Base-by-base conservation (phyloP, 306 rosid genomes). In the Lablab purpureus region DNA sequence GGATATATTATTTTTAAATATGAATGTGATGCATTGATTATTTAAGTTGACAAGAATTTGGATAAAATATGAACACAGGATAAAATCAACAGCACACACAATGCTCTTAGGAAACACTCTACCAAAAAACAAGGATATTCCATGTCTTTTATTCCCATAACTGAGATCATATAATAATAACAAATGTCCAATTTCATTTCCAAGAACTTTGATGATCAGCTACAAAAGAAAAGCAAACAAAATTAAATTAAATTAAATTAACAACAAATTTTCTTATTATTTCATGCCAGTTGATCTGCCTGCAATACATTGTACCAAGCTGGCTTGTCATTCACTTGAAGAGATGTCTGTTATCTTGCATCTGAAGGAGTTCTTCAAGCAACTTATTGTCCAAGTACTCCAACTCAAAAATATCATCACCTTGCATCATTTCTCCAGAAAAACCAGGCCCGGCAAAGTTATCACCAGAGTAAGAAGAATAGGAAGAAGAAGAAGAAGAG, bases 351-450 rank as follows among this genome's bases (percentile, higher is more conserved):
- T 72, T 82, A 7, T 76, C 89, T 18, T 67, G 80, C n/a, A 79
- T 36, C 22, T 80, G 88, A 70, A 94, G 97, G 55, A 94, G 91
- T 82, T 91, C 91, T 49, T 94, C 97, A 82, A 94, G 83, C 63
- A 92, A 52, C 58, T 87, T 85, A 68, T 84, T 86, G 17, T 92
- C 97, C 78, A 92, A 80, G 54, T 65, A 91, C 76, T 92, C 97
- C 9, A 91, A 85, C 84, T 94, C 97, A 3, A 87, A 75, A 59
- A 89, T 62, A 13, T 41, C 21, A 50, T 32, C 73, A 68, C 60
- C 77, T 46, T 74, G 81, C 62, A 45, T 43, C 5, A 45, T 25
- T 56, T 30, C 77, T 40, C 23, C 76, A 59, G 66, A 25, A 58
- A 12, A 58, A 27, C 30, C 64, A 30, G 10, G 22, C 10, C 3